phyloP scores from a whole-genome alignment of 345 rosid genomes.

The Linum usitatissimum region DNA sequence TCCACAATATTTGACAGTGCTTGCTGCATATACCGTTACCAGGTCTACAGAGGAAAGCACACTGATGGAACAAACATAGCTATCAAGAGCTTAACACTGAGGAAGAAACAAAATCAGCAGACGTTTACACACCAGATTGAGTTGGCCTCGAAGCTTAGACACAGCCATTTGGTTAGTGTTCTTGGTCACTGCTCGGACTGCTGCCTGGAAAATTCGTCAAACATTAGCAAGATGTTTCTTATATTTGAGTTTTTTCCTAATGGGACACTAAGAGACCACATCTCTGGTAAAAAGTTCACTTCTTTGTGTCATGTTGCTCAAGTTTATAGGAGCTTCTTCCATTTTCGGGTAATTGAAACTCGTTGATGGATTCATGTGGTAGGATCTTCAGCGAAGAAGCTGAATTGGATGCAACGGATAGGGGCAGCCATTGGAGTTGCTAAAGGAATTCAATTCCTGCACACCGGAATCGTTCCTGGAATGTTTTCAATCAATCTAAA shows the following conservation, averaged over 20 bases:
- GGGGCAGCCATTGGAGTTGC: constrained; percentile 36
- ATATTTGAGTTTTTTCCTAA: constrained; percentile 37
- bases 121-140: constrained; percentile 33
- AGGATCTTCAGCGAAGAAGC: constrained; percentile 18
- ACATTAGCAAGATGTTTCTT: constrained; percentile 26
- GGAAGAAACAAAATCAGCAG: constrained; percentile 28
- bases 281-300: constrained; percentile 20
- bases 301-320: background rate
- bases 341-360: no score
- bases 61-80: constrained; percentile 28
- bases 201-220: constrained; percentile 26
- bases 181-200: constrained; percentile 55
- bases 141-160: constrained; percentile 49
- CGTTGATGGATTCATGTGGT: constrained; percentile 1
- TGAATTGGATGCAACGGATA: constrained; percentile 41
- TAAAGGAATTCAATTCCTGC: constrained; percentile 51
- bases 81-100: constrained; percentile 33
- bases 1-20: background rate
- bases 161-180: constrained; percentile 40
- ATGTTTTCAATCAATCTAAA: constrained; percentile 33
- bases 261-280: constrained; percentile 33
- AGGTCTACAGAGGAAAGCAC: constrained; percentile 40
- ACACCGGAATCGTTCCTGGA: constrained; percentile 50
- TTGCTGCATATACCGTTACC: constrained; percentile 11
- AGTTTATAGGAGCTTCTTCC: no score